Percentiles rank a stretch among this genome's conserved stretches.
These are phyloP conservation scores for Ascochyta koolunga DNA, from an alignment of 2,329 filamentous ascomycete genomes.

Conservation along the genomic window DNA sequence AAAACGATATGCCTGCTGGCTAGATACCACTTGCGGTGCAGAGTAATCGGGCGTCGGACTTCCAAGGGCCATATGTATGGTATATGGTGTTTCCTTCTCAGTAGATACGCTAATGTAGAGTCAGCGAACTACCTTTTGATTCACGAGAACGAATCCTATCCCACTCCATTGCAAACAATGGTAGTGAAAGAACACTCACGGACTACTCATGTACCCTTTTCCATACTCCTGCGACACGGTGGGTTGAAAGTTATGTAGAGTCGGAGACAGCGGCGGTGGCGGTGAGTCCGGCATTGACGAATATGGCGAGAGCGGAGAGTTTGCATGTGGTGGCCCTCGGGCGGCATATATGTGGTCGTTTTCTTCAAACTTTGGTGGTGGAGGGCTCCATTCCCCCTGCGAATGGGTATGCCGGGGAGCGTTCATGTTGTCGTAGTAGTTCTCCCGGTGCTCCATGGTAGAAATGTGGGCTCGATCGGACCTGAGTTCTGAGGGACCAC, in stretches of 20 bases:
- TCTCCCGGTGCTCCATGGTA: slow-evolving; percentile 5
- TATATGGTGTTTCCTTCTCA: slow-evolving; percentile 29
- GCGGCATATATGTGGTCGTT: slow-evolving; percentile 22
- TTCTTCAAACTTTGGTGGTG: slow-evolving; percentile 30
- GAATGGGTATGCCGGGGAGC: slow-evolving; percentile 6
- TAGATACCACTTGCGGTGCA: slow-evolving; percentile 29
- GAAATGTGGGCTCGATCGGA: neutral
- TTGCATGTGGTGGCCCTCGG: slow-evolving; percentile 7
- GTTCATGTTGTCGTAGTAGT: slow-evolving; percentile 6
- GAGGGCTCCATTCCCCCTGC: slow-evolving; percentile 28
- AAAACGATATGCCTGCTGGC: slow-evolving; percentile 22
- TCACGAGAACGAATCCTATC: neutral
- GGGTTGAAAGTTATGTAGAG: slow-evolving; percentile 21
- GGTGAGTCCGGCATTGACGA: slow-evolving; percentile 19
- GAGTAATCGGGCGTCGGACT: slow-evolving; percentile 31
- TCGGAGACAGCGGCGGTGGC: slow-evolving; percentile 22
- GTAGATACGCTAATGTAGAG: slow-evolving; percentile 22
- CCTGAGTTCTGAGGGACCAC: neutral
- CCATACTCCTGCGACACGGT: slow-evolving; percentile 19
- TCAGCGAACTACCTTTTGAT: slow-evolving; percentile 8
- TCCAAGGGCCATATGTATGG: slow-evolving; percentile 13
- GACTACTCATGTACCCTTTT: slow-evolving; percentile 18
- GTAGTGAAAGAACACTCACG: slow-evolving; percentile 5
- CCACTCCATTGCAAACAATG: neutral
- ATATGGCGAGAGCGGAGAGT: slow-evolving; percentile 12